Conservation (phyloP, 192 early-diverging fungal genomes). For the Cladochytrium replicatum region DNA sequence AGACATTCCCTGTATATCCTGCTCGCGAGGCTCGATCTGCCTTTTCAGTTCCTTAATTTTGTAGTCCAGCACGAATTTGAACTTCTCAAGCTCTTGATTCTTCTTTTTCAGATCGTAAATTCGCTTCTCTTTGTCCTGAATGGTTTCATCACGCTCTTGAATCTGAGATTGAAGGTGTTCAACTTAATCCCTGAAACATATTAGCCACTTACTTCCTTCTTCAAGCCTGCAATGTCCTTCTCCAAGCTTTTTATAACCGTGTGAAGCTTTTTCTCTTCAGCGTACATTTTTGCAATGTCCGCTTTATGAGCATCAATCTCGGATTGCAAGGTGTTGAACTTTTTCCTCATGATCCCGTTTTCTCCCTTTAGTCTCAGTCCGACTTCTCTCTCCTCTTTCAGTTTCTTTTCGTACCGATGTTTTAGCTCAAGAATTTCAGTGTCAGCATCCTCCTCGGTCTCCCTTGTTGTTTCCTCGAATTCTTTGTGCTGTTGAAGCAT, state of each 20-base stretch:
- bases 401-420: constrained; percentile 43
- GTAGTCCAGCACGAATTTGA: constrained; percentile 60
- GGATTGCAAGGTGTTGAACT: constrained; percentile 49
- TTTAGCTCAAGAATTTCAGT: constrained; percentile 43
- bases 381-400: constrained; percentile 50
- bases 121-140: constrained; percentile 54
- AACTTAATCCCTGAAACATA: constrained; percentile 8
- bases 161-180: constrained; percentile 23
- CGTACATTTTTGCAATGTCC: constrained; percentile 49
- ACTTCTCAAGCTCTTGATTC: constrained; percentile 61
- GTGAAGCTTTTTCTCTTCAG: constrained; percentile 52
- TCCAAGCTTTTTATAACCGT: constrained; percentile 52
- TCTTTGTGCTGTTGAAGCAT: constrained; percentile 38
- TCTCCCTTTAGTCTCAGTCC: constrained; percentile 52
- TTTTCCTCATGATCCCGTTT: constrained; percentile 57
- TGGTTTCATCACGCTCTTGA: constrained; percentile 53
- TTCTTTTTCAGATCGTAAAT: constrained; percentile 60
- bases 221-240: constrained; percentile 51
- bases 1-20: constrained; percentile 49
- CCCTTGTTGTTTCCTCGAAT: constrained; percentile 43
- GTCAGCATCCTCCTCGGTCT: constrained; percentile 56
- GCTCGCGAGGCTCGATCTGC: constrained; percentile 53
- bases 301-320: constrained; percentile 53
- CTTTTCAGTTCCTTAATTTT: constrained; percentile 56
- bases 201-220: constrained; percentile 41